Evolutionary conservation across 495 filamentous ascomycete species (phyloP), one percentile per base, ranked within the genome.

Genomic region (Elaphomyces granulatus): DNA sequence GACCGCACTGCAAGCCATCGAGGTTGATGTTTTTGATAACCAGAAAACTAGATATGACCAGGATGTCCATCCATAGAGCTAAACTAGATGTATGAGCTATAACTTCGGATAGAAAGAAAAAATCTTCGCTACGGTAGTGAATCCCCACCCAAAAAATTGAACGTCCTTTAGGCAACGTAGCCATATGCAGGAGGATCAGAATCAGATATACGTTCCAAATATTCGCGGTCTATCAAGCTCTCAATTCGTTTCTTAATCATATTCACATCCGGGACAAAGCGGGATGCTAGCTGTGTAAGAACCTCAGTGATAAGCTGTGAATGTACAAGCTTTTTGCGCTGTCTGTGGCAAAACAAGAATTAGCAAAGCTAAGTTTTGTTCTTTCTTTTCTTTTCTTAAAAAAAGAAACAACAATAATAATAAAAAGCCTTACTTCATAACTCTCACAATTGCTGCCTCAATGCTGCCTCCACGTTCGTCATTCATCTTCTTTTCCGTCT

Each of bases 201-300:
- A 20, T 77, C 74, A 15, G 86, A 81, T 0, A 88, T 64, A 18
- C 90, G 76, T 58, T 93, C 88, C n/a, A 99, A 61, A 51, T 95
- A 99, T 52, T 99, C 90, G 34, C 87, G 72, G 45, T 81, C 78
- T 38, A 99, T 90, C 46, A 99, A 59, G 48, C 80, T 82, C 55
- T 99, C 90, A 42, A 99, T 84, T n/a, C 82, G 75, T 52, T 75
- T 78, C 66, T 99, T 99, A 61, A 96, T 80, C 70, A 96, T 83
- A 30, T 70, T 68, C 21, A 95, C 68, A 43, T 96, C 88, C 0
- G 90, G 92, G 42, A 79, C 78, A 64, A 99, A 99, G 38, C 87
- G 79, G 17, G 64, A 53, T 1, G 73, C 66, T 2, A 96, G 67
- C 53, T 93, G 84, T 34, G 70, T 65, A 41, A 99, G 78, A 8